These are phyloP conservation scores for Boletellus sp. DNA, from an alignment of 768 basidiomycete genomes.

Conservation along the genomic window DNA sequence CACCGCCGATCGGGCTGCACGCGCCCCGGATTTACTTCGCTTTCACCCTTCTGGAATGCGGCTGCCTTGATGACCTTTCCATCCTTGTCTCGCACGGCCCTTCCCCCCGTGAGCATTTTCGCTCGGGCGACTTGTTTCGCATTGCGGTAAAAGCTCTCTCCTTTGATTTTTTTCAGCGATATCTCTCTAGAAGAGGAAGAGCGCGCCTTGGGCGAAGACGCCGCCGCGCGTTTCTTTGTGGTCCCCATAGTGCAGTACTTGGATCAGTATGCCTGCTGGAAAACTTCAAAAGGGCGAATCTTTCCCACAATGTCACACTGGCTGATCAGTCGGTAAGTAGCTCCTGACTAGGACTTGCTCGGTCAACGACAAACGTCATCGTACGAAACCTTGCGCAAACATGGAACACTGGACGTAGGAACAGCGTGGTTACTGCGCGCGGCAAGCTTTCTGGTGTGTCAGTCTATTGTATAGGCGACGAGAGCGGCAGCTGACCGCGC, in stretches of 20 bases:
- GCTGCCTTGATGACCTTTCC: conserved; percentile 94
- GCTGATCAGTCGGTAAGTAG: too few relatives aligned
- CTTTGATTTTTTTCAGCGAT: conserved; percentile 71
- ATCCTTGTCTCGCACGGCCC: conserved; percentile 84
- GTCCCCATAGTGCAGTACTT: conserved; percentile 21
- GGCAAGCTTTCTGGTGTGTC: too few relatives aligned
- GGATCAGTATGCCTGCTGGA: neutral
- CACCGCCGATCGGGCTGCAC: conserved; percentile 95
- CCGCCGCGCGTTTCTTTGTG: conserved; percentile 28
- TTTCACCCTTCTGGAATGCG: conserved; percentile 94
- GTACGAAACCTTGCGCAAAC: too few relatives aligned
- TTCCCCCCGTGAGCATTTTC: conserved; percentile 92
- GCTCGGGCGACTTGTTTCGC: conserved; percentile 80
- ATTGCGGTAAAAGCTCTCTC: conserved; percentile 98
- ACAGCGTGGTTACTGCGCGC: too few relatives aligned
- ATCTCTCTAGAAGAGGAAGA: conserved; percentile 48
- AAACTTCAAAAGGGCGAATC: neutral
- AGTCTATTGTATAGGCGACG: too few relatives aligned
- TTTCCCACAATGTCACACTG: conserved; percentile 13
- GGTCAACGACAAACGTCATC: too few relatives aligned
- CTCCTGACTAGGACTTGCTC: conserved; percentile 5
- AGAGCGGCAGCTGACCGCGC: neutral
- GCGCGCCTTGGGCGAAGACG: conserved; percentile 32
- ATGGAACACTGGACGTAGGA: too few relatives aligned
- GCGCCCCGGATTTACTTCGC: conserved; percentile 82